phyloP scores from a whole-genome alignment of 2,329 filamentous ascomycete species.

The Trichoderma sp. region DNA sequence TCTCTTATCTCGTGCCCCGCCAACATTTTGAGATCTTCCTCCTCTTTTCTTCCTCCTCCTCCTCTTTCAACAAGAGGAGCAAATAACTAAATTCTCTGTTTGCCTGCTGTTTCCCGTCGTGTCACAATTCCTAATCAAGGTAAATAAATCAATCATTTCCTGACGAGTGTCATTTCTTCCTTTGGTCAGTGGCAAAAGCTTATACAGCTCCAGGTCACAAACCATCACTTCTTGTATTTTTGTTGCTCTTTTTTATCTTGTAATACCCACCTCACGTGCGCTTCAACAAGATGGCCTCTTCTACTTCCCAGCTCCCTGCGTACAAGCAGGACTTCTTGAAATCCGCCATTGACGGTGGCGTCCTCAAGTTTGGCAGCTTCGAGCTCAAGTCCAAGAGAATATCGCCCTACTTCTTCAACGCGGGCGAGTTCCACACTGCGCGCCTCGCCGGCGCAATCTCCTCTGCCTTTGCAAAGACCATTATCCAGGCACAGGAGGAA shows the following conservation, averaged over 20 bases:
- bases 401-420: conserved; percentile 98
- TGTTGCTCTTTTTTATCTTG: neutral
- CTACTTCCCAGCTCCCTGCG: conserved; percentile 44
- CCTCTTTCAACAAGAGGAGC: neutral
- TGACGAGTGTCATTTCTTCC: neutral
- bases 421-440: conserved; percentile 82
- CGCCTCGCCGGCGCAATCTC: conserved; percentile 75
- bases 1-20: neutral
- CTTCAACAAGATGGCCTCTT: conserved; percentile 36
- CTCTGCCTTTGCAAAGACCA: conserved; percentile 73
- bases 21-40: neutral
- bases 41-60: neutral
- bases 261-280: neutral
- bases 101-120: neutral
- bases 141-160: neutral
- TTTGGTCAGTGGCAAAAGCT: neutral
- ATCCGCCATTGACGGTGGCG: conserved; percentile 64
- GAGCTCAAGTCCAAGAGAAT: conserved; percentile 88
- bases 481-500: conserved; percentile 48
- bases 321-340: conserved; percentile 74
- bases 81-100: neutral
- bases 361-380: conserved; percentile 79
- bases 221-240: neutral
- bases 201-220: neutral
- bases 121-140: neutral